Percentiles rank a stretch among this genome's conserved stretches.
These are phyloP conservation scores for Ophiostoma tasmaniense DNA, from an alignment of 2,329 filamentous ascomycete species.

Conservation along the genomic window DNA sequence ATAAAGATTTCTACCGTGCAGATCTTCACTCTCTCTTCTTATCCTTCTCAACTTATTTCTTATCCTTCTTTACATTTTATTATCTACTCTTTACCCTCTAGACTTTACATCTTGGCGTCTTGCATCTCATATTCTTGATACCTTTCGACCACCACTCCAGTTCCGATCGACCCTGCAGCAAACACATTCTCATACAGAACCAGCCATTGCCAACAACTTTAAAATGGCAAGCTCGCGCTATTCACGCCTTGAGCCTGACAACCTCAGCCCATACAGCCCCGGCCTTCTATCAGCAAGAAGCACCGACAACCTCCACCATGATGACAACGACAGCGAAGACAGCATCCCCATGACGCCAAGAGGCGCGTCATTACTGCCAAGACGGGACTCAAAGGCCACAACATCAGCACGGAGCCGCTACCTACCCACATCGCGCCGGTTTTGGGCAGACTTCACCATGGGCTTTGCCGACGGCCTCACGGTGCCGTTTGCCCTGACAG, in stretches of 20 bases:
- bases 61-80: not conserved
- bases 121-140: not conserved
- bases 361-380: not conserved
- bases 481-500: slow-evolving; percentile 65
- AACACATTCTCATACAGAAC: not conserved
- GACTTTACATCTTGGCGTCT: not conserved
- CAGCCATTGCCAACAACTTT: not conserved
- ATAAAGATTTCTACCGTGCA: not conserved
- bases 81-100: not conserved
- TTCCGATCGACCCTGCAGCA: not conserved
- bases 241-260: not conserved
- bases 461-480: slow-evolving; percentile 68
- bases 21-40: not conserved
- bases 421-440: slow-evolving; percentile 28
- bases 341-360: slow-evolving; percentile 9
- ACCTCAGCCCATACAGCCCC: not conserved
- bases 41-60: not conserved
- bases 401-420: not conserved
- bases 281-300: not conserved
- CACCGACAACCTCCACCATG: not conserved
- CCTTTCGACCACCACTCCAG: not conserved
- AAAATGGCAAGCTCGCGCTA: not conserved
- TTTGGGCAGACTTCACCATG: slow-evolving; percentile 59
- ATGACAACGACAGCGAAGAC: slow-evolving; percentile 14
- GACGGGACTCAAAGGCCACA: not conserved